These are phyloP conservation scores for Heritiera fomes DNA, from an alignment of 345 rosid species.

Conservation along the genomic window DNA sequence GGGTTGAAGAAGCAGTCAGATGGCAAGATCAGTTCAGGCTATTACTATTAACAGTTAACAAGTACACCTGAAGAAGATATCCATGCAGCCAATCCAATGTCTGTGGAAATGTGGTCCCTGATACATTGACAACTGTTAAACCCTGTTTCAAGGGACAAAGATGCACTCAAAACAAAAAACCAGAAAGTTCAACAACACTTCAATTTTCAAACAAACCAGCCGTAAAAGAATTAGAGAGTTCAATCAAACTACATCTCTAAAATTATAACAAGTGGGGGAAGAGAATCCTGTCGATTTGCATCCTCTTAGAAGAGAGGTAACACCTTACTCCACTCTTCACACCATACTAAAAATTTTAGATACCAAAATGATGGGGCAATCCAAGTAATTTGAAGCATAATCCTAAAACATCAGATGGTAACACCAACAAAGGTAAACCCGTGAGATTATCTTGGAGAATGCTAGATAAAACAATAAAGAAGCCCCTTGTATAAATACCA, in stretches of 20 bases:
- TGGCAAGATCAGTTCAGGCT: not conserved
- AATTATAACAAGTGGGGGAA: not conserved
- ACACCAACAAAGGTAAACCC: too few species aligned
- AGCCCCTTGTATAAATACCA: too few species aligned
- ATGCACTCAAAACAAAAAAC: not conserved
- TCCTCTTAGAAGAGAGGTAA: not conserved
- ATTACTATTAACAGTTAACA: not conserved
- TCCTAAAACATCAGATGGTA: too few species aligned
- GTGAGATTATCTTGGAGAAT: too few species aligned
- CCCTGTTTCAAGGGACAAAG: constrained; percentile 46
- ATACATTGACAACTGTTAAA: constrained; percentile 67
- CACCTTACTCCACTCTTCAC: not conserved
- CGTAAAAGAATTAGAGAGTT: not conserved
- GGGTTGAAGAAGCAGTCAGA: not conserved
- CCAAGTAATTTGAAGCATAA: too few species aligned
- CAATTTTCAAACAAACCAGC: not conserved
- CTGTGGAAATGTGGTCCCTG: constrained; percentile 90
- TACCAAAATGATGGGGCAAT: too few species aligned
- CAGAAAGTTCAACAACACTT: not conserved
- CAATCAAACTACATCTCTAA: constrained; percentile 11
- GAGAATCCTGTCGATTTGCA: not conserved
- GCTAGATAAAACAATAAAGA: too few species aligned
- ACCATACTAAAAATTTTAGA: too few species aligned
- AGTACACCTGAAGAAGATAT: constrained; percentile 84
- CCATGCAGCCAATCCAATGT: constrained; percentile 81